A percentile compares a stretch with the other conserved stretches of the same genome.
Conservation (phyloP, 2,329 filamentous ascomycete species). For the Aschersonia sp. region DNA sequence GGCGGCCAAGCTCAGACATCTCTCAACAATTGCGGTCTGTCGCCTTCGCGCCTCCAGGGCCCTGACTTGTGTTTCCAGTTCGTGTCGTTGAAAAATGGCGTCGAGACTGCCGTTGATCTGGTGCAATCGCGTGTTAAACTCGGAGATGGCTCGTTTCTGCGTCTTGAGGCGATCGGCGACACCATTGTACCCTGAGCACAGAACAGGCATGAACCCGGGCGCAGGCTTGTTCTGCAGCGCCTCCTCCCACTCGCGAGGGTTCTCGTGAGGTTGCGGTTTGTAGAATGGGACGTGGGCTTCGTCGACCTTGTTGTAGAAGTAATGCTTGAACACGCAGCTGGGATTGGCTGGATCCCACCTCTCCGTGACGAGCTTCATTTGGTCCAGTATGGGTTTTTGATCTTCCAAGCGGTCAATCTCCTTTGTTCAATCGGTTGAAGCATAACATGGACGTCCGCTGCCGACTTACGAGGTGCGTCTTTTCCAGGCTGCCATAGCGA, state of each 20-base stretch:
- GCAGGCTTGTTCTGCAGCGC: slow-evolving; percentile 68
- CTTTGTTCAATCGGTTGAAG: no score
- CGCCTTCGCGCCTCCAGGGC: slow-evolving; percentile 58
- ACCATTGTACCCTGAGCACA: slow-evolving; percentile 59
- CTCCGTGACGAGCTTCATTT: slow-evolving; percentile 53
- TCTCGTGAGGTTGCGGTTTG: slow-evolving; percentile 53
- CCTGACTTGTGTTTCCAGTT: slow-evolving; percentile 61
- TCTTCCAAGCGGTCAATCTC: slow-evolving; percentile 13
- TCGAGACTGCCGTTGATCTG: slow-evolving; percentile 65
- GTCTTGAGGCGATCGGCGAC: slow-evolving; percentile 58
- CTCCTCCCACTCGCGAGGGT: slow-evolving; percentile 71
- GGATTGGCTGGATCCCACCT: slow-evolving; percentile 62
- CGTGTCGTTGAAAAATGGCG: slow-evolving; percentile 60
- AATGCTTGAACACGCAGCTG: slow-evolving; percentile 64
- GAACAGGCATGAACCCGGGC: slow-evolving; percentile 61
- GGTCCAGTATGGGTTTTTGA: slow-evolving; percentile 61
- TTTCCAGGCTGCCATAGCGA: slow-evolving; percentile 40
- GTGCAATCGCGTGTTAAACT: slow-evolving; percentile 60
- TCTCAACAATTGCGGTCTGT: slow-evolving; percentile 58
- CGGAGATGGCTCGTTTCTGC: slow-evolving; percentile 54
- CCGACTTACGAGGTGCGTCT: slow-evolving; percentile 30
- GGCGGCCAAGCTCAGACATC: slow-evolving; percentile 60
- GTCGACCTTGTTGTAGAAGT: slow-evolving; percentile 79
- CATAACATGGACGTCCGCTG: no score
- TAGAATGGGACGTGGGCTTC: slow-evolving; percentile 64